These are phyloP conservation scores for Heteromeles arbutifolia DNA, from an alignment of 306 rosid genomes.

Conservation along the genomic window DNA sequence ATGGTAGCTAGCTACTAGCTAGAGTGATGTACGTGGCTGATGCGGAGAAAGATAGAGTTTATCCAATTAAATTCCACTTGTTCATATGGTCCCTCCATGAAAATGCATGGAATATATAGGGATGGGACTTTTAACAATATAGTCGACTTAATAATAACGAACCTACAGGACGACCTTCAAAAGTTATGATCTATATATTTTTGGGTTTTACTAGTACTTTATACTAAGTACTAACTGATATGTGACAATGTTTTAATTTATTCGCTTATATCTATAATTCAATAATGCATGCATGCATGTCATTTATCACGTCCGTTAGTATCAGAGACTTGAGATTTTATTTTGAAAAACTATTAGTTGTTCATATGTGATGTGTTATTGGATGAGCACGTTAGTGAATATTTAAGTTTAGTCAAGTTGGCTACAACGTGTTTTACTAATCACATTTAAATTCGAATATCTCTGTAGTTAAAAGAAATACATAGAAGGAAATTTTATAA, in stretches of 20 bases:
- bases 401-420: too few relatives aligned
- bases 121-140: not conserved
- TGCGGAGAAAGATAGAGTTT: slow-evolving; percentile 47
- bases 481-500: too few relatives aligned
- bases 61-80: slow-evolving; percentile 42
- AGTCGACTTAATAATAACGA: not conserved
- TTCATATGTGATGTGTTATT: not conserved
- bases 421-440: too few relatives aligned
- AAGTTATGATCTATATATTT: not conserved
- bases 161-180: not conserved
- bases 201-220: not conserved
- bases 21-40: slow-evolving; percentile 28
- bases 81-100: slow-evolving; percentile 45
- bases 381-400: not conserved
- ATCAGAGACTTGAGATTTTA: not conserved
- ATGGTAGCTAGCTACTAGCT: not conserved
- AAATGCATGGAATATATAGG: slow-evolving; percentile 35
- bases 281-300: not conserved
- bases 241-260: not conserved
- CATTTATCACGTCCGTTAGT: not conserved
- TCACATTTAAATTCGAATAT: too few relatives aligned
- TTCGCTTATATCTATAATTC: not conserved
- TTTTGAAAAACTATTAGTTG: too few relatives aligned
- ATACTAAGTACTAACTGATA: not conserved
- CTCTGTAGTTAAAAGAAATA: too few relatives aligned